Conservation (phyloP, 306 rosid genomes). For the Acmispon strigosus region DNA sequence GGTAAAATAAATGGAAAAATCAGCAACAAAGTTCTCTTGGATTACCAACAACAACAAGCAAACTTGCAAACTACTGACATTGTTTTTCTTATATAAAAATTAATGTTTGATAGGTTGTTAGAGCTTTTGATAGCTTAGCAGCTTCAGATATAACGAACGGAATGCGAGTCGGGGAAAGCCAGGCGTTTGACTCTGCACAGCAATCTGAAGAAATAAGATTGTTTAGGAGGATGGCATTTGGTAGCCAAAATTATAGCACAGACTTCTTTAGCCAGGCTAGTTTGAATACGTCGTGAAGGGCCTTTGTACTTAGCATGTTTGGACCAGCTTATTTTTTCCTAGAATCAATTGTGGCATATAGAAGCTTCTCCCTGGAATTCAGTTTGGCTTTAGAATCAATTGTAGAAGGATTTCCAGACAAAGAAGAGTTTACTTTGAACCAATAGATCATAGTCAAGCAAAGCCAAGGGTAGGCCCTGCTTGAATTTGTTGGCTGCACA, state of each 20-base stretch:
- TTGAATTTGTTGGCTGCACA: conserved; percentile 16
- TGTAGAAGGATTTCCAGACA: too few species aligned
- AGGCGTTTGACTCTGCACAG: conserved; percentile 55
- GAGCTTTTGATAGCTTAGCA: conserved; percentile 70
- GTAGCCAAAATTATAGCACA: conserved; percentile 64
- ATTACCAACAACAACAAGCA: background rate
- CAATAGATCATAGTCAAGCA: conserved; percentile 11
- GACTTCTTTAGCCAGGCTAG: conserved; percentile 52
- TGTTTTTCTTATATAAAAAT: conserved; percentile 17
- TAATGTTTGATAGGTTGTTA: conserved; percentile 61
- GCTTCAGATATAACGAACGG: conserved; percentile 72
- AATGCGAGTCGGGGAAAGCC: conserved; percentile 82
- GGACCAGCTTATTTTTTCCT: too few species aligned
- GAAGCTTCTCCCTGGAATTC: too few species aligned
- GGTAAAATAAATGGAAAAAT: conserved; percentile 36
- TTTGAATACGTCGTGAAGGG: conserved; percentile 28
- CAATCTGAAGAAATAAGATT: conserved; percentile 65
- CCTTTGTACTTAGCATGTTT: conserved; percentile 8
- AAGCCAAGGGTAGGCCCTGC: conserved; percentile 11
- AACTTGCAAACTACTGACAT: background rate
- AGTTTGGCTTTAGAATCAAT: too few species aligned
- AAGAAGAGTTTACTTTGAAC: conserved; percentile 16
- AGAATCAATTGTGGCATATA: too few species aligned
- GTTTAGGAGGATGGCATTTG: conserved; percentile 76
- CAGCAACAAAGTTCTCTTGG: background rate